phyloP scores from a whole-genome alignment of 352 stramenopile genomes.

The Phytopythium mirpurense region DNA sequence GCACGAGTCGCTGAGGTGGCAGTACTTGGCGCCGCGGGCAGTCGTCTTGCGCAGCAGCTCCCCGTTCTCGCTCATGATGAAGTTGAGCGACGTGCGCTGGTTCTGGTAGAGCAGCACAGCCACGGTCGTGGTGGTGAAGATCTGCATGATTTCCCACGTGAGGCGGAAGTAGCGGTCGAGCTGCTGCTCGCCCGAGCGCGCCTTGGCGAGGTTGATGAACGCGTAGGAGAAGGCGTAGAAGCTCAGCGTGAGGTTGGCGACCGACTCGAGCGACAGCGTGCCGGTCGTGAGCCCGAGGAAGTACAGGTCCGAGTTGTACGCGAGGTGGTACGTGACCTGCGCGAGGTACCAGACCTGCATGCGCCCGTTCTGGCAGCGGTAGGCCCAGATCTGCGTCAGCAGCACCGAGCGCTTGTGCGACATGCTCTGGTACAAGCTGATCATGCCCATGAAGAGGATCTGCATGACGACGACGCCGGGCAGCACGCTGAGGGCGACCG shows the following conservation, averaged over 20 bases:
- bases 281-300: conserved; percentile 15
- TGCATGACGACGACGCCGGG: not conserved
- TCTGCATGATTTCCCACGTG: conserved; percentile 10
- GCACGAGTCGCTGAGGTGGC: conserved; percentile 1
- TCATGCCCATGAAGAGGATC: conserved; percentile 5
- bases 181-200: conserved; percentile 8
- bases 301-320: conserved; percentile 8
- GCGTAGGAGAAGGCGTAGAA: conserved; percentile 20
- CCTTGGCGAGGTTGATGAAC: conserved; percentile 17
- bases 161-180: conserved; percentile 8
- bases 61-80: conserved; percentile 12
- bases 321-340: conserved; percentile 7
- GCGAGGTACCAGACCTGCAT: conserved; percentile 9
- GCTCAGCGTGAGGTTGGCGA: conserved; percentile 13
- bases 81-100: conserved; percentile 5
- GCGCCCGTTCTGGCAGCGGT: conserved; percentile 5
- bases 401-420: conserved; percentile 3
- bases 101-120: not conserved
- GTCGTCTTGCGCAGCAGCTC: conserved; percentile 17
- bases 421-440: conserved; percentile 9
- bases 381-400: conserved; percentile 10
- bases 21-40: conserved; percentile 9
- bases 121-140: conserved; percentile 3
- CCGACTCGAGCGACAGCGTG: conserved; percentile 12
- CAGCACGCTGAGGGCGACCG: not conserved